Evolutionary conservation across 192 early-diverging fungal genomes (phyloP).

Genomic region (Mortierella antarctica): DNA sequence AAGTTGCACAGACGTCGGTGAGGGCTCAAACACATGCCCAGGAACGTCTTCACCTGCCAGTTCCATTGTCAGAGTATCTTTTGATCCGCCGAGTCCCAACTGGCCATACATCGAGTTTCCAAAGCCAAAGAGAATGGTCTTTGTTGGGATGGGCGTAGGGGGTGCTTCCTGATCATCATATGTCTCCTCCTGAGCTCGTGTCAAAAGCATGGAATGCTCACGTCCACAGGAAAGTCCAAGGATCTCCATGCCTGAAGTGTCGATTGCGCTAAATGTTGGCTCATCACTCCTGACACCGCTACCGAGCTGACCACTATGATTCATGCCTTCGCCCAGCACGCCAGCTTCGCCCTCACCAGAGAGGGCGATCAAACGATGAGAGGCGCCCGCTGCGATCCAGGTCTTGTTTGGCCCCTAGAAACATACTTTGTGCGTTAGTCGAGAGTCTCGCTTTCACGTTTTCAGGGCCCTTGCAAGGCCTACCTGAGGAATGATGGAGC

Average conservation of each 20-base stretch:
- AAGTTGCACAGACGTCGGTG: conserved; percentile 25
- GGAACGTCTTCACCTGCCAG: conserved; percentile 33
- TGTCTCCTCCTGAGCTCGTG: conserved; percentile 1
- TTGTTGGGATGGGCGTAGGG: neutral
- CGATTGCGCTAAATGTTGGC: conserved; percentile 21
- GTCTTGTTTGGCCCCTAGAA: conserved; percentile 30
- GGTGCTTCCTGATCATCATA: neutral
- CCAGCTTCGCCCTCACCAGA: conserved; percentile 36
- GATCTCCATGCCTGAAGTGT: conserved; percentile 40
- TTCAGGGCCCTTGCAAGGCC: neutral
- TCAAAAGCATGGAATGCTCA: conserved; percentile 73
- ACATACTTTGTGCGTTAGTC: neutral
- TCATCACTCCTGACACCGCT: conserved; percentile 11
- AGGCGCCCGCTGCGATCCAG: conserved; percentile 44
- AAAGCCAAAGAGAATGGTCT: conserved; percentile 62
- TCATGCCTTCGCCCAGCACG: conserved; percentile 61
- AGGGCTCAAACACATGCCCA: conserved; percentile 45
- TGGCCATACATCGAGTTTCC: conserved; percentile 80
- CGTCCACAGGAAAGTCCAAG: conserved; percentile 69
- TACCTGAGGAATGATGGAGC: conserved; percentile 33
- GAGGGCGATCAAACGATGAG: conserved; percentile 38
- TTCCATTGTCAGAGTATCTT: conserved; percentile 26
- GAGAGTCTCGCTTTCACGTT: too few species aligned
- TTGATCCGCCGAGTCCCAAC: conserved; percentile 63
- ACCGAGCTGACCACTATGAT: conserved; percentile 65